Evolutionary conservation across 176 grass and related monocot species (phyloP), one percentile per base, ranked within the genome.

Genomic region (Oryza coarctata): DNA sequence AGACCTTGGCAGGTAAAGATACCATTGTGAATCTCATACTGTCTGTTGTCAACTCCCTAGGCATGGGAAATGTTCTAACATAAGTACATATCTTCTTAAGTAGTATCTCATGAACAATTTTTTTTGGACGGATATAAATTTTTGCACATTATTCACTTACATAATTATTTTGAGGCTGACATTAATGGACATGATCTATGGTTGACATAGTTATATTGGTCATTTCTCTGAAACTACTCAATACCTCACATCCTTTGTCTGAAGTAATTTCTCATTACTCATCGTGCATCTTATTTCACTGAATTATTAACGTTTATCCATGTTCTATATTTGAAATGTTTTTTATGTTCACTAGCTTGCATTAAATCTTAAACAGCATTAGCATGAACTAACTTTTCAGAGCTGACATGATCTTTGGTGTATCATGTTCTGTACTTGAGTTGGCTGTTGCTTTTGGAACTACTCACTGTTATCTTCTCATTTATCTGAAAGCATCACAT

Each of bases 1-100:
- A 95, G 91, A 44, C 82, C 86, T 50, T 95, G 96, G 93, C 96
- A 99, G 96, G 93, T 95, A 83, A 79, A 61, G 13, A 62, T 72
- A 78, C 45, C 45, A 34, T 20, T 82, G 39, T 60, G 3, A 47
- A 58, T 67, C 35, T 73, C 2, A 23, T 52, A 12, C 8, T 50
- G 11, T 70, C 30, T 76, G 25, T 43, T 76, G 18, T 68, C 12
- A 73, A 49, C 49, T 50, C 25, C 44, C 3, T 73, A 27, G 44
- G 1, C 25, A 73, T 73, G 57, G 27, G 9, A 66, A 65, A 73
- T 50, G 45, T 34, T 29, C 23, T 61, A 35, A 35, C 4, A 80
- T 14, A 7, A 11, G 12, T 28, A 62, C 11, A 80, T 15, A 12
- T 5, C 7, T 28, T 12, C 70, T 50, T 74, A 20, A 57, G 66